Evolutionary conservation across 345 rosid genomes (phyloP).

Genomic region (Moricandia moricandioides): DNA sequence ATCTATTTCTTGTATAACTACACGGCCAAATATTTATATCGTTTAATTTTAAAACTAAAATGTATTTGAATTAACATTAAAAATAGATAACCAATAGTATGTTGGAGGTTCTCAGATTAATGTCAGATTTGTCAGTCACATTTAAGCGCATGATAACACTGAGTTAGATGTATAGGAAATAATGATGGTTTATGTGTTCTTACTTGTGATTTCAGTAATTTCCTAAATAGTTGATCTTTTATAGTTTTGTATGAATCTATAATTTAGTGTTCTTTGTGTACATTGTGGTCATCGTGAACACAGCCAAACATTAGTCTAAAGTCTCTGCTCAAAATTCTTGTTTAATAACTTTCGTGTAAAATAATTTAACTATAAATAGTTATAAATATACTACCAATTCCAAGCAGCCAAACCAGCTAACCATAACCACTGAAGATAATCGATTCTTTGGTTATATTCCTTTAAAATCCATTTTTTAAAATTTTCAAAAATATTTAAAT

Average conservation of each 20-base stretch:
- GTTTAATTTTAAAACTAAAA: background rate
- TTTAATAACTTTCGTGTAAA: background rate
- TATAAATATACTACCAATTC: background rate
- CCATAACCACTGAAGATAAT: no score
- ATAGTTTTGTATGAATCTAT: no score
- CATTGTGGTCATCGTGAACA: no score
- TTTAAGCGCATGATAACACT: background rate
- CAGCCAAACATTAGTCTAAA: no score
- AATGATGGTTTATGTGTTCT: background rate
- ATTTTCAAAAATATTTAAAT: no score
- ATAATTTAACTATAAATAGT: background rate
- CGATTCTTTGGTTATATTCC: no score
- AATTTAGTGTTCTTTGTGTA: no score
- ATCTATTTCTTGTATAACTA: background rate
- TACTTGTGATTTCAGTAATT: no score
- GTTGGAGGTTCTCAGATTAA: background rate
- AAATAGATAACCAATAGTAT: background rate
- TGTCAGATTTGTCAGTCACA: background rate
- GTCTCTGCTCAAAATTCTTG: no score
- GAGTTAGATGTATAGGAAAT: background rate
- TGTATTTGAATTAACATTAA: background rate
- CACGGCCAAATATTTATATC: background rate
- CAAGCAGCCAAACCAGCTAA: background rate
- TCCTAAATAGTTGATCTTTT: no score
- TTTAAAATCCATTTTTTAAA: no score